These are phyloP conservation scores for Talaromyces thailandensis DNA, from an alignment of 495 filamentous ascomycete genomes.

Conservation along the genomic window DNA sequence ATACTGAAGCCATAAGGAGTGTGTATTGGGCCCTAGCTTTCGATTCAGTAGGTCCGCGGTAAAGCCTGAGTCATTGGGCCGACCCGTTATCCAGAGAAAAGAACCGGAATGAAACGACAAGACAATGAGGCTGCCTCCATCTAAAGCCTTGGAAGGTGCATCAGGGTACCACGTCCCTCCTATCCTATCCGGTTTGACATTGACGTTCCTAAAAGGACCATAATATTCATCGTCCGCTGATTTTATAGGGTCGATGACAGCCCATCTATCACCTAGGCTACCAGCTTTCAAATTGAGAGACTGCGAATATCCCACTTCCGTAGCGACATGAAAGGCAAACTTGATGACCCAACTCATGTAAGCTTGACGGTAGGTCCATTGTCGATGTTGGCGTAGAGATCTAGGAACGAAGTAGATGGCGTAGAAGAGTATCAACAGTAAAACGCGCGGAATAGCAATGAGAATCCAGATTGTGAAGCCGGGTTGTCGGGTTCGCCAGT, in stretches of 20 bases:
- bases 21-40: constrained; percentile 5
- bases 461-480: constrained; percentile 52
- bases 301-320: not conserved
- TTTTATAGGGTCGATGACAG: not conserved
- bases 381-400: not conserved
- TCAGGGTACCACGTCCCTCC: constrained; percentile 14
- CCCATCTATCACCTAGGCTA: not conserved
- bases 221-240: constrained; percentile 1
- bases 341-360: not conserved
- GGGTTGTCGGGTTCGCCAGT: constrained; percentile 47
- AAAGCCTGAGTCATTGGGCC: constrained; percentile 6
- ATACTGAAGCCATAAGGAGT: constrained; percentile 13
- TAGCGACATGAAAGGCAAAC: not conserved
- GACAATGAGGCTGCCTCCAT: constrained; percentile 6
- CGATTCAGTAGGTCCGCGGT: constrained; percentile 7
- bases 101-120: constrained; percentile 12
- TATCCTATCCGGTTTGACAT: constrained; percentile 10
- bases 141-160: not conserved
- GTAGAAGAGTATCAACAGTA: not conserved
- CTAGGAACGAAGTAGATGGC: not conserved
- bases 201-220: constrained; percentile 4
- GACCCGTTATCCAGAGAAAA: constrained; percentile 7
- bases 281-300: not conserved
- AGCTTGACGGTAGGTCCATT: not conserved
- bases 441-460: constrained; percentile 9